Evolutionary conservation across 805 yeast genomes (phyloP), one percentile per base, ranked within the genome.

Genomic region (Wickerhamiella cacticola): DNA sequence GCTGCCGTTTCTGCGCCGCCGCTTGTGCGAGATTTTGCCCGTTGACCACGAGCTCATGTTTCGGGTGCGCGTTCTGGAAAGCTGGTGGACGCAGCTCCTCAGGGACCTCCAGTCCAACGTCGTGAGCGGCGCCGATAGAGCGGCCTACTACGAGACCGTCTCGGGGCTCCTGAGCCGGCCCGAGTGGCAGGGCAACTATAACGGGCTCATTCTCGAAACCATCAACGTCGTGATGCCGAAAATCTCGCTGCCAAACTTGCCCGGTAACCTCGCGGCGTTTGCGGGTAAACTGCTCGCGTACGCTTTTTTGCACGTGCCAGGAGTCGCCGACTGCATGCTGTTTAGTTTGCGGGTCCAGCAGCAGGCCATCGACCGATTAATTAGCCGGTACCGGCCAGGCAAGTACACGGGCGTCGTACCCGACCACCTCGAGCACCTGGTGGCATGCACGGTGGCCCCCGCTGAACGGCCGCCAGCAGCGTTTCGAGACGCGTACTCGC

Each of bases 201-300:
- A 50, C 23, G 38, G 48, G 13, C 48, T 63, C 19, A 63, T 82
- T 22, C 59, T 67, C n/a, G 66, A 68, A 34, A 80, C 89, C 1
- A 62, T 79, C 46, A 73, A 71, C 43, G 72, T 68, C 54, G 68
- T 76, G 47, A 67, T 81, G 10, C 59, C 64, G 45, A 71, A 72
- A 53, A 63, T 78, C 49, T 64, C 69, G 42, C 56, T 70, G 48
- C 78, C 78, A 52, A 68, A 68, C 21, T 65, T 78, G 9, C 69
- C 83, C 0, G 61, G 77, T n/a, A 68, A 80, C 5, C 62, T 74
- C 18, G 68, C 76, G 19, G 85, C 86, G 2, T 80, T 81, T 54
- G 66, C 77, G 10, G 89, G 89, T 5, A 81, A 82, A 56, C 72
- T 78, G 3, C 72, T 82, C 59, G 87, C 87, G 1, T 75, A 77